Evolutionary conservation across 768 basidiomycete species (phyloP).

Genomic region (Suillus lakei): DNA sequence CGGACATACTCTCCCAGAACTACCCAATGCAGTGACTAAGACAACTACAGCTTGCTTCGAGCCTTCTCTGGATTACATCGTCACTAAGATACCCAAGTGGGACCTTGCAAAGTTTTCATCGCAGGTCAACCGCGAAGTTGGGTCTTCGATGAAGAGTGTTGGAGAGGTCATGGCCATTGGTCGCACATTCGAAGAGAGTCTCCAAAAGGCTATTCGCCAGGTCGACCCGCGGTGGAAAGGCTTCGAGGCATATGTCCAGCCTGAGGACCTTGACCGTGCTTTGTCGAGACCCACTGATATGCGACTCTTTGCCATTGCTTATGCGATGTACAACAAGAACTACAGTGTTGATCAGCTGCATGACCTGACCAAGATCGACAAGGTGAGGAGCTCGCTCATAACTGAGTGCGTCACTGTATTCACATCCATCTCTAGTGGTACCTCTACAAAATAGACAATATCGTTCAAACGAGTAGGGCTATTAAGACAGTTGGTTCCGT

Average conservation of each 20-base stretch:
- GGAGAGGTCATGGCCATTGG: constrained; percentile 99
- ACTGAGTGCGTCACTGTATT: background rate
- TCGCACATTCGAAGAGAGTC: constrained; percentile 96
- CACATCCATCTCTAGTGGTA: constrained; percentile 70
- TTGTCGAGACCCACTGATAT: constrained; percentile 90
- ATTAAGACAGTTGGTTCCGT: constrained; percentile 75
- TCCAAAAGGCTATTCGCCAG: constrained; percentile 98
- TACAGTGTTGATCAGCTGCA: constrained; percentile 91
- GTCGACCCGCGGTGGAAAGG: constrained; percentile 97
- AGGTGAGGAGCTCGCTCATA: constrained; percentile 50
- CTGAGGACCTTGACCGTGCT: constrained; percentile 83
- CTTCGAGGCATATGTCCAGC: constrained; percentile 92
- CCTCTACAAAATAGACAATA: constrained; percentile 98
- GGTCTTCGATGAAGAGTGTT: constrained; percentile 98
- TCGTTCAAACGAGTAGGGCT: constrained; percentile 83
- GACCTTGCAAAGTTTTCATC: constrained; percentile 96
- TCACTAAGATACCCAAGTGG: constrained; percentile 99
- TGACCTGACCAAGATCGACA: constrained; percentile 97
- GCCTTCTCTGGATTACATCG: constrained; percentile 98
- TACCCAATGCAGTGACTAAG: constrained; percentile 99
- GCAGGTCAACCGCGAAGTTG: constrained; percentile 92
- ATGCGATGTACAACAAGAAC: constrained; percentile 93
- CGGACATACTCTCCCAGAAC: constrained; percentile 95
- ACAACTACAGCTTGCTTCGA: constrained; percentile 99
- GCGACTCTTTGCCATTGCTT: constrained; percentile 95